These are phyloP conservation scores for Calonectria crousiana DNA, from an alignment of 2,329 filamentous ascomycete species.

Conservation along the genomic window DNA sequence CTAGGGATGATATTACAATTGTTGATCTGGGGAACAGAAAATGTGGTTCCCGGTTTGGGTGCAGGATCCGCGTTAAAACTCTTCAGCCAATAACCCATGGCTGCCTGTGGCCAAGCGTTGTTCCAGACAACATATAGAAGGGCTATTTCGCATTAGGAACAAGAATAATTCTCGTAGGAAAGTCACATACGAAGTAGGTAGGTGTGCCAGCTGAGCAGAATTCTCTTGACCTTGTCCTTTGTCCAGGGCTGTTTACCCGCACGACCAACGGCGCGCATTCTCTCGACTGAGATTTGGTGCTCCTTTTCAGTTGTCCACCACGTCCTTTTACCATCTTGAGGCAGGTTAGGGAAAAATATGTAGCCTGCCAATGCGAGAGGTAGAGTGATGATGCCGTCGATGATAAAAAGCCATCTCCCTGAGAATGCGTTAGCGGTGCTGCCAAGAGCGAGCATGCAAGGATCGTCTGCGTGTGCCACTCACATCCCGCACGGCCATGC, in stretches of 20 bases:
- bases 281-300: constrained; percentile 22
- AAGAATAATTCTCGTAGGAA: too few species aligned
- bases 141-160: constrained; percentile 8
- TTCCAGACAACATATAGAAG: constrained; percentile 34
- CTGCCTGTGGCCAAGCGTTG: constrained; percentile 29
- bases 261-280: constrained; percentile 32
- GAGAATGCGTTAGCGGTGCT: neutral
- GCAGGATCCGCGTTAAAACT: constrained; percentile 32
- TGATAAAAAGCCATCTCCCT: constrained; percentile 37
- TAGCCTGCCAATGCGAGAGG: constrained; percentile 29
- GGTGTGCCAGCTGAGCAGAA: constrained; percentile 34
- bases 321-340: constrained; percentile 32
- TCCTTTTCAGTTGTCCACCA: constrained; percentile 35
- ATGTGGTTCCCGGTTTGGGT: constrained; percentile 29
- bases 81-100: constrained; percentile 37
- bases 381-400: constrained; percentile 35
- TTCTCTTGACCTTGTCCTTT: constrained; percentile 27
- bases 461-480: neutral
- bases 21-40: constrained; percentile 27
- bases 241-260: constrained; percentile 36
- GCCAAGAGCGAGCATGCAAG: neutral
- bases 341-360: constrained; percentile 34
- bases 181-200: constrained; percentile 29
- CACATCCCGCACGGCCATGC: constrained; percentile 31
- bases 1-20: constrained; percentile 6